These are phyloP conservation scores for Paraconiothyrium brasiliense DNA, from an alignment of 2,329 filamentous ascomycete species.

Conservation along the genomic window DNA sequence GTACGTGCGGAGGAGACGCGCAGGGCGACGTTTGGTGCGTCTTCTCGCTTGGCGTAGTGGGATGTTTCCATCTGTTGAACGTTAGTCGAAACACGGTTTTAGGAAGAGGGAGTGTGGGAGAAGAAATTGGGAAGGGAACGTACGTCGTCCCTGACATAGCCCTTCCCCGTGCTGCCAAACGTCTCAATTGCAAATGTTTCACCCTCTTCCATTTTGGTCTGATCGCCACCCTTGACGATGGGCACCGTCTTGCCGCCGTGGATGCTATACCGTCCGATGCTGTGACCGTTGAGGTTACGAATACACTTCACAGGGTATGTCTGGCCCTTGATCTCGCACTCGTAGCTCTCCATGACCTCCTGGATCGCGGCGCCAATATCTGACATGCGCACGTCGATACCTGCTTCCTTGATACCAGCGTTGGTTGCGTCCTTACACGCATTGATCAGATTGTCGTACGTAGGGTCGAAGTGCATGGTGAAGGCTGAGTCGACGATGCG, in stretches of 20 bases:
- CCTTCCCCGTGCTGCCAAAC: constrained; percentile 92
- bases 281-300: constrained; percentile 88
- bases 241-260: constrained; percentile 94
- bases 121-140: background rate
- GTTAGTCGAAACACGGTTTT: constrained; percentile 18
- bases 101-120: background rate
- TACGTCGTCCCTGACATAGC: constrained; percentile 86
- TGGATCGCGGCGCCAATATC: constrained; percentile 87
- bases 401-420: constrained; percentile 84
- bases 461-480: constrained; percentile 73
- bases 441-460: constrained; percentile 72
- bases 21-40: constrained; percentile 79
- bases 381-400: constrained; percentile 88
- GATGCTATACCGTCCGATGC: constrained; percentile 87
- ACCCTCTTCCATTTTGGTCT: constrained; percentile 97
- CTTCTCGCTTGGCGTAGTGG: constrained; percentile 80
- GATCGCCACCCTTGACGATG: constrained; percentile 87
- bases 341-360: constrained; percentile 93
- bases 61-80: constrained; percentile 74
- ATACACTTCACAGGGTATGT: constrained; percentile 85
- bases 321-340: constrained; percentile 81
- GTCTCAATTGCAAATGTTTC: constrained; percentile 97
- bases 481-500: constrained; percentile 77
- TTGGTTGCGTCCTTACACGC: constrained; percentile 76
- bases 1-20: constrained; percentile 84